phyloP scores from a whole-genome alignment of 495 filamentous ascomycete genomes.

The Aspergillus leporis region DNA sequence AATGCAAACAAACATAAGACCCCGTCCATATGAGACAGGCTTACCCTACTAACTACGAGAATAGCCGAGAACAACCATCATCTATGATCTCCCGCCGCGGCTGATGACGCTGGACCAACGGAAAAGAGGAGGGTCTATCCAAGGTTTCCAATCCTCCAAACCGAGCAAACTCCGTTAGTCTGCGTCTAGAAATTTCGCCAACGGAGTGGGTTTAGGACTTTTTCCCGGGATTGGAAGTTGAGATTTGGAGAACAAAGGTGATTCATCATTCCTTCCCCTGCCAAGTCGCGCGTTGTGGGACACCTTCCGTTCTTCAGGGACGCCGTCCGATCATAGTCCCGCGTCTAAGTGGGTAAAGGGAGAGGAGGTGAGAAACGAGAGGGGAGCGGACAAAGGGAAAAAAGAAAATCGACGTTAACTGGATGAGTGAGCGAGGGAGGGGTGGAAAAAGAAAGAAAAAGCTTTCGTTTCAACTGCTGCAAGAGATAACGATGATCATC shows the following conservation, averaged over 20 bases:
- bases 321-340: constrained; percentile 19
- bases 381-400: background rate
- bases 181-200: constrained; percentile 31
- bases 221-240: constrained; percentile 6
- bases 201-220: constrained; percentile 11
- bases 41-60: background rate
- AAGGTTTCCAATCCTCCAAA: constrained; percentile 2
- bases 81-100: background rate
- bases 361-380: constrained; percentile 11
- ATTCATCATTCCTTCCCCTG: constrained; percentile 22
- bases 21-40: too few species aligned
- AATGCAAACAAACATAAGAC: too few species aligned
- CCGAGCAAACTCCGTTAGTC: constrained; percentile 23
- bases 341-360: constrained; percentile 13
- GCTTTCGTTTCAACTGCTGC: background rate
- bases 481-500: background rate
- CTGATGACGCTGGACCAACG: background rate
- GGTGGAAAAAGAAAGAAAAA: background rate
- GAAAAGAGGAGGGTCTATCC: background rate
- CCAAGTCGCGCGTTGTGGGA: constrained; percentile 28
- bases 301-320: constrained; percentile 19
- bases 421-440: background rate
- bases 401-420: background rate
- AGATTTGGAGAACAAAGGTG: background rate
- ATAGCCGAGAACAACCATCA: background rate